phyloP scores from a whole-genome alignment of 208 protist species.

The Acanthamoeba culbertsoni region DNA sequence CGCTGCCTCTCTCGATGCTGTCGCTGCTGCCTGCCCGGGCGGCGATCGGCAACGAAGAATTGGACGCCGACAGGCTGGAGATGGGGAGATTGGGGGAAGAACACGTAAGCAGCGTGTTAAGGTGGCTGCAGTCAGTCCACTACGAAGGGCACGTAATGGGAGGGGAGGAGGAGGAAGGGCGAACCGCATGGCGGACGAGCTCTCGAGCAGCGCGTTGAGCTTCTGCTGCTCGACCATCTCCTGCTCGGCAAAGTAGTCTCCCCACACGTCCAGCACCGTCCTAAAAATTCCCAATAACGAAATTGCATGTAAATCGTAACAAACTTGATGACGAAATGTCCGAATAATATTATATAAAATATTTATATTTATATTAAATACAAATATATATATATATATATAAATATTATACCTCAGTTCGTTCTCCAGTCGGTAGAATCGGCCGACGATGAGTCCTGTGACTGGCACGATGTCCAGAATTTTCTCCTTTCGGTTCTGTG shows the following conservation, averaged over 20 bases:
- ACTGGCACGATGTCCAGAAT: constrained; percentile 50
- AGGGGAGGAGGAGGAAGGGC: not conserved
- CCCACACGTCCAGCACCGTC: not conserved
- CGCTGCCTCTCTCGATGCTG: not conserved
- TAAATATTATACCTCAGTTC: constrained; percentile 30
- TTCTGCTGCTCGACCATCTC: not conserved
- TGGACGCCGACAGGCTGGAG: not conserved
- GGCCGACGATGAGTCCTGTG: constrained; percentile 24
- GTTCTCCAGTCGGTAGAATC: constrained; percentile 39
- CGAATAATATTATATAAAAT: too few species aligned
- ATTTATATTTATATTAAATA: too few species aligned
- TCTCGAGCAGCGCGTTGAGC: not conserved
- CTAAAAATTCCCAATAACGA: too few species aligned
- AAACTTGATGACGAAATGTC: too few species aligned
- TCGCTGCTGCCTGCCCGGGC: not conserved
- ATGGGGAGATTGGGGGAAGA: not conserved
- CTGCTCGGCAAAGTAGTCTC: not conserved
- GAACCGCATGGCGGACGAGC: not conserved
- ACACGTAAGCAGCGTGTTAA: too few species aligned
- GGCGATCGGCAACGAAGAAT: too few species aligned
- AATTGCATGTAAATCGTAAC: too few species aligned
- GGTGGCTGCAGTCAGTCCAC: too few species aligned
- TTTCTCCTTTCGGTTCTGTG: constrained; percentile 41
- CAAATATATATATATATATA: too few species aligned
- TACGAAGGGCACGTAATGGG: not conserved